Base-by-base conservation (phyloP, 2,329 filamentous ascomycete genomes). In the Penicillium sp. region DNA sequence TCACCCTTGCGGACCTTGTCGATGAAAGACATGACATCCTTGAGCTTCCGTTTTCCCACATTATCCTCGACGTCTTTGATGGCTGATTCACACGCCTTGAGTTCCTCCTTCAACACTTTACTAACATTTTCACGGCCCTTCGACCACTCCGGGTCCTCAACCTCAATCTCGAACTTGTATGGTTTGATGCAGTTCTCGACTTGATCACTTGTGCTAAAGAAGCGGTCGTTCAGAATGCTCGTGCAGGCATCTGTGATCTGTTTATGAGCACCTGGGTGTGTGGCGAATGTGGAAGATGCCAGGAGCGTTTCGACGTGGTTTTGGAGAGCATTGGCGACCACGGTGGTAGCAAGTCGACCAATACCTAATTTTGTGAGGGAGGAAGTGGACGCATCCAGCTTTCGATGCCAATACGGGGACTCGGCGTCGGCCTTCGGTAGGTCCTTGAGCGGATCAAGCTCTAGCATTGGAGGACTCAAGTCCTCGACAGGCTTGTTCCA, bases 141-240 rank as follows among this genome's bases (percentile, higher is more conserved):
- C 3, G 81, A 74, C 94, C 94, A 99, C 72, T 99, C 95, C 7
- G 86, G 81, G 37, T 92, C 89, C 68, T 96, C 91, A 43, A 99
- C 87, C 66, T 99, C 94, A 55, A 99, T 96, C 59, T 97, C 92
- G 64, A 93, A 97, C 72, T 99, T 99, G 80, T 93, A 99, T 0
- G 95, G 94, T 74, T 99, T 99, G 75, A 99, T 95, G 71, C 93
- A 99, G 70, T 97, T 97, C 74, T 99, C 94, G 1, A 99, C 90
- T 75, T 97, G 94, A 68, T 99, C 95, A 60, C 90, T 94, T 1
- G 95, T 99, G 74, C 93, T 94, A 76, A 97, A 97, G 61, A 96
- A 96, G 14, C 93, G 83, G 67, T 99, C 94, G 62, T 94, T 94
- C 12, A 99, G 78, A 51, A 99, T 97, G 25, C 86, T 89, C 0